phyloP scores from a whole-genome alignment of 306 rosid species.

The Rubus idaeus region DNA sequence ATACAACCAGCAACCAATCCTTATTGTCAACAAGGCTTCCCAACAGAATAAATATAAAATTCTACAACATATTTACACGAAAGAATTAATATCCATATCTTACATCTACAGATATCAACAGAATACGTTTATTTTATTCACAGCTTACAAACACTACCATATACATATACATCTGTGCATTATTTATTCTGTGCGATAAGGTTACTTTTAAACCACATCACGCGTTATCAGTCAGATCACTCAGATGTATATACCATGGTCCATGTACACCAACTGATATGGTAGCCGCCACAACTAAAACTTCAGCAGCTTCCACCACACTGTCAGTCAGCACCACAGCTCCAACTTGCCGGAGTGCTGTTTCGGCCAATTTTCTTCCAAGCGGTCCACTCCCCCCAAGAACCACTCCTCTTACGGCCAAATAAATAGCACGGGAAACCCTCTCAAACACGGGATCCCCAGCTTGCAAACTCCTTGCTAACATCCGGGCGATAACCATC shows the following conservation, averaged over 20 bases:
- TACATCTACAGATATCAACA: background rate
- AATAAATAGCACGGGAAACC: constrained; percentile 61
- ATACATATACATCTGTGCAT: background rate
- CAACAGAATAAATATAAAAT: background rate
- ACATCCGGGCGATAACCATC: constrained; percentile 60
- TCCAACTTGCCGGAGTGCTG: constrained; percentile 76
- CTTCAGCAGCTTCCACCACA: constrained; percentile 66
- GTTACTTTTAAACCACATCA: background rate
- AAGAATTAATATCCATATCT: constrained; percentile 7
- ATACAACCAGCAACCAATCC: no score
- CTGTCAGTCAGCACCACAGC: constrained; percentile 48
- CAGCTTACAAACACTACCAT: constrained; percentile 9
- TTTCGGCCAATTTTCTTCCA: constrained; percentile 70
- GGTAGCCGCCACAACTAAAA: constrained; percentile 75
- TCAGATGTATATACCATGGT: constrained; percentile 68
- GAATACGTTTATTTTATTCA: background rate
- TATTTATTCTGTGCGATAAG: constrained; percentile 6
- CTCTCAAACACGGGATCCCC: constrained; percentile 86
- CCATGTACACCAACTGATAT: constrained; percentile 76
- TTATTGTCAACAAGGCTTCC: no score
- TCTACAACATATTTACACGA: background rate
- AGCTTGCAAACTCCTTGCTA: constrained; percentile 80
- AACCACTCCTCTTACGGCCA: constrained; percentile 65
- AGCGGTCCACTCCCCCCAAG: constrained; percentile 68
- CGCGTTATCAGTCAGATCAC: constrained; percentile 42